Base-by-base conservation (phyloP, 352 stramenopile genomes). In the Phytophthora uliginosa region DNA sequence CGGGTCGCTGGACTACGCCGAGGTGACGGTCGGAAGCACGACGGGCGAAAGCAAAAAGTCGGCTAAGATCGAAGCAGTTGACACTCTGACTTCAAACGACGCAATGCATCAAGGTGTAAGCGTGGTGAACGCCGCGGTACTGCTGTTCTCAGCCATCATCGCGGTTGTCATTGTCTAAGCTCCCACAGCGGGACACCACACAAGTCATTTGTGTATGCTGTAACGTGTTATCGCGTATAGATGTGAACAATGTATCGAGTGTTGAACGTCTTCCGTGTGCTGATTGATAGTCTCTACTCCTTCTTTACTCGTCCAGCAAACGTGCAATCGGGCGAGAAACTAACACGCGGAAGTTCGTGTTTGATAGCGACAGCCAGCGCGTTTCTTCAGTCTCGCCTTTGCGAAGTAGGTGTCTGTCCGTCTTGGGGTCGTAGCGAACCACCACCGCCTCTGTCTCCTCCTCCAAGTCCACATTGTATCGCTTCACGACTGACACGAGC, bases 391-490 rank as follows among this genome's bases (percentile, higher is more conserved):
- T 83, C 20, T 79, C 80, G 8, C 69, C 72, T 59, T 79, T 84
- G 26, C 84, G 80, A 52, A 93, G 62, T 15, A 82, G 47, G 52
- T 88, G 76, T 15, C 63, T 74, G 36, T 93, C 84, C 1, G 63
- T 79, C n/a, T 34, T 40, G 2, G 59, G 59, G 42, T 93, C 79
- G 52, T 90, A 83, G 1, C 54, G 48, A 1, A 90, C 73, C 24
- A 92, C 65, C 22, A 85, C 84, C 4, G 53, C 82, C 62, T 93
- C 84, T n/a, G 66, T 84, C 63, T 89, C 83, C 8, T 71, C 58
- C 50, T 89, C 79, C 24, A 90, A 68, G 3, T 63, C 69, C 24
- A 82, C 77, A 57, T 90, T 75, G 28, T 73, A 52, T 52, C 76
- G 72, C 13, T 73, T 74, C 26, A 87, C 63, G 17, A 79, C 73